Evolutionary conservation across 495 filamentous ascomycete species (phyloP).

Genomic region (Penicillium coffeae): DNA sequence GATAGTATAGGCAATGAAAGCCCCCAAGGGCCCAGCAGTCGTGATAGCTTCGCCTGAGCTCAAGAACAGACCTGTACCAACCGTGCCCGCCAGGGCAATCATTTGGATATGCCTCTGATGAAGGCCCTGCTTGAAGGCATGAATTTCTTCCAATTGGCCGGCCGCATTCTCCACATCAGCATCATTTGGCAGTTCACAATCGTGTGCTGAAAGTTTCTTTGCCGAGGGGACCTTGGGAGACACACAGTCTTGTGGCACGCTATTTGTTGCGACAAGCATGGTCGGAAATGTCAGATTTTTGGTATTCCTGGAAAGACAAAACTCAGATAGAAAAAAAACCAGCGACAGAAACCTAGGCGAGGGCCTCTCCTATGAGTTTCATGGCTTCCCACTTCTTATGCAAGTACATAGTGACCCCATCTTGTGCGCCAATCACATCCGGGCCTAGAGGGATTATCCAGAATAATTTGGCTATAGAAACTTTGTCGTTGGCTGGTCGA

Average conservation of each 20-base stretch:
- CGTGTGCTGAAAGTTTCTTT: background rate
- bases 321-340: background rate
- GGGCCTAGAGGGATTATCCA: slow-evolving; percentile 1
- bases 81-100: slow-evolving; percentile 44
- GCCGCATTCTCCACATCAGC: slow-evolving; percentile 8
- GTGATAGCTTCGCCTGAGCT: slow-evolving; percentile 55
- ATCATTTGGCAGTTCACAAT: slow-evolving; percentile 8
- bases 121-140: slow-evolving; percentile 18
- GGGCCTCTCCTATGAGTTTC: background rate
- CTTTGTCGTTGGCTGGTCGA: background rate
- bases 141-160: slow-evolving; percentile 10
- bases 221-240: background rate
- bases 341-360: background rate
- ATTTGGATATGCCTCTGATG: slow-evolving; percentile 39
- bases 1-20: slow-evolving; percentile 24
- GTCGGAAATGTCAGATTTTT: background rate
- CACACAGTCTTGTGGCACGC: background rate
- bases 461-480: background rate
- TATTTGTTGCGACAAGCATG: background rate
- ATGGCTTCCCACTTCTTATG: background rate
- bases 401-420: background rate
- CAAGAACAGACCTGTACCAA: slow-evolving; percentile 34
- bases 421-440: slow-evolving; percentile 2
- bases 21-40: slow-evolving; percentile 56
- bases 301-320: background rate